Conservation (phyloP, 192 early-diverging fungal genomes). For the Paraglomus brasilianum region DNA sequence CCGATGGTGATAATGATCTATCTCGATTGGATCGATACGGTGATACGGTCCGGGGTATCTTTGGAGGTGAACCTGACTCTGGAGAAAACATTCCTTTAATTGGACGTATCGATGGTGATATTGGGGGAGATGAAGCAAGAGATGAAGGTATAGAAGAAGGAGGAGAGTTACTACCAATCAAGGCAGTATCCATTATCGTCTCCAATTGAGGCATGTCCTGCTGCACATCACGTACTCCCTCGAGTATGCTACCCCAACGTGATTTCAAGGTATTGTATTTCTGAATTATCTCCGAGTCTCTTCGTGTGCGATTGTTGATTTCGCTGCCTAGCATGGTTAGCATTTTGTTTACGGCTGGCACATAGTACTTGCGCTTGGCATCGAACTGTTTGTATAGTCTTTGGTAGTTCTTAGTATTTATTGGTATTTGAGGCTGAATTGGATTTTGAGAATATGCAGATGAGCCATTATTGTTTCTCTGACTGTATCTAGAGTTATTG, state of each 20-base stretch:
- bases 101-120: constrained; percentile 24
- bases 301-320: constrained; percentile 48
- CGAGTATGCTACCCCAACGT: constrained; percentile 51
- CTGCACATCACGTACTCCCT: constrained; percentile 40
- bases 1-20: constrained; percentile 16
- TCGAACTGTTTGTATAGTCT: constrained; percentile 56
- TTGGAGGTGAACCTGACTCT: constrained; percentile 20
- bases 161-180: constrained; percentile 14
- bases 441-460: constrained; percentile 34
- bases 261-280: constrained; percentile 51
- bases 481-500: not conserved
- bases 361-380: constrained; percentile 56
- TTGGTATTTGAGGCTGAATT: constrained; percentile 37
- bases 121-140: constrained; percentile 31
- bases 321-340: constrained; percentile 53
- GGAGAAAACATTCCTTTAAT: constrained; percentile 8
- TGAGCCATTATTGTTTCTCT: constrained; percentile 31
- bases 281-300: constrained; percentile 43
- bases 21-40: constrained; percentile 21
- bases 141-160: constrained; percentile 32
- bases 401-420: constrained; percentile 47
- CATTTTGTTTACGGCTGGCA: constrained; percentile 55
- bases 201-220: constrained; percentile 40
- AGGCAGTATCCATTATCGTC: constrained; percentile 32
- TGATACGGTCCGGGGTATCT: constrained; percentile 4